Conservation (phyloP, 768 basidiomycete species). For the Crassisporium funariophilum region DNA sequence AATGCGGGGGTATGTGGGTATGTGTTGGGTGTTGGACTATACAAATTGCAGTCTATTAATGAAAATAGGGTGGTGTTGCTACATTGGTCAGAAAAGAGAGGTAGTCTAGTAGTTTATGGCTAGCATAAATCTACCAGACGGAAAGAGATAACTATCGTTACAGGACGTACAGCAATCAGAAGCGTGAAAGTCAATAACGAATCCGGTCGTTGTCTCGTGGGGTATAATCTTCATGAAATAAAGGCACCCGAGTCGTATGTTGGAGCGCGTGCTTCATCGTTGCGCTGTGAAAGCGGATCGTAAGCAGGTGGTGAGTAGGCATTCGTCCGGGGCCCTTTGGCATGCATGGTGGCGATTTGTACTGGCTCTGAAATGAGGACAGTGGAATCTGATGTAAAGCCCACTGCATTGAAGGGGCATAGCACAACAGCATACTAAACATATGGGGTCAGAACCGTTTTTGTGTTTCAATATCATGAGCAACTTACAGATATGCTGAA, state of each 20-base stretch:
- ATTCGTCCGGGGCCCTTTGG: conserved; percentile 49
- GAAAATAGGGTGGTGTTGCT: background rate
- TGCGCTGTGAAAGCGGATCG: conserved; percentile 33
- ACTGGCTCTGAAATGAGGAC: conserved; percentile 51
- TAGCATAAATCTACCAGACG: conserved; percentile 1
- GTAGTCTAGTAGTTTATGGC: background rate
- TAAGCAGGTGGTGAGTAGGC: conserved; percentile 56
- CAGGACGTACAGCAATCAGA: background rate
- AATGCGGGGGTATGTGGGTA: background rate
- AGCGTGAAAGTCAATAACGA: conserved; percentile 14
- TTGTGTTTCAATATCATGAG: background rate
- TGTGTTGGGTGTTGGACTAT: background rate
- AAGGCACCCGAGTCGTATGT: conserved; percentile 5
- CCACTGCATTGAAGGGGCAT: conserved; percentile 43
- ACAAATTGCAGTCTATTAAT: background rate
- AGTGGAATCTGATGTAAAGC: conserved; percentile 38
- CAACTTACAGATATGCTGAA: conserved; percentile 52
- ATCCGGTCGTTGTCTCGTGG: conserved; percentile 18
- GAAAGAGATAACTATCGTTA: background rate
- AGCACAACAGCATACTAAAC: conserved; percentile 50
- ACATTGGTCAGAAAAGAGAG: background rate
- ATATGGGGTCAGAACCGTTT: conserved; percentile 8
- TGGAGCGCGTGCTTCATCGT: conserved; percentile 29
- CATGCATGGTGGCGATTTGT: conserved; percentile 53
- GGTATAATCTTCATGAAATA: conserved; percentile 13